phyloP scores from a whole-genome alignment of 495 filamentous ascomycete genomes.

The Penicillium ochrochloron region DNA sequence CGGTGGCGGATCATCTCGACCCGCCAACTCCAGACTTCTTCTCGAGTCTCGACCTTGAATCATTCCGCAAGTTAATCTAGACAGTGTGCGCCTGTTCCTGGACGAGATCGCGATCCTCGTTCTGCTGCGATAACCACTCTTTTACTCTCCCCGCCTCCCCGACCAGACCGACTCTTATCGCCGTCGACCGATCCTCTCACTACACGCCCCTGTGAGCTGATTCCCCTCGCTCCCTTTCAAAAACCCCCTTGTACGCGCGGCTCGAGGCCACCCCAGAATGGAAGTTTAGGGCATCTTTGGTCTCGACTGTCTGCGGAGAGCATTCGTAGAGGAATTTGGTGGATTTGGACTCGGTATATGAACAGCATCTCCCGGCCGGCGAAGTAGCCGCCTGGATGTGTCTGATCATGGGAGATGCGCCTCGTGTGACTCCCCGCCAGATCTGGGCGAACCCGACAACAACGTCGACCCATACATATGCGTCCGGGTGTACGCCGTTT shows the following conservation, averaged over 20 bases:
- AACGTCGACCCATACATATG: constrained; percentile 41
- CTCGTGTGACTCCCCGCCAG: constrained; percentile 50
- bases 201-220: constrained; percentile 8
- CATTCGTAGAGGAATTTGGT: constrained; percentile 14
- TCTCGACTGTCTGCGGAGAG: not conserved
- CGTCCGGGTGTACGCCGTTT: constrained; percentile 62
- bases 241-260: constrained; percentile 21
- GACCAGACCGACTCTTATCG: not conserved
- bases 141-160: not conserved
- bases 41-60: constrained; percentile 15
- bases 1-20: constrained; percentile 33
- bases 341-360: constrained; percentile 29
- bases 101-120: not conserved
- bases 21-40: constrained; percentile 27
- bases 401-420: constrained; percentile 46
- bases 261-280: constrained; percentile 23
- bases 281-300: constrained; percentile 15
- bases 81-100: not conserved
- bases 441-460: constrained; percentile 58
- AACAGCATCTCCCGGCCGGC: constrained; percentile 27
- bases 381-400: constrained; percentile 25
- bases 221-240: constrained; percentile 14
- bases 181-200: not conserved
- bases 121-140: not conserved
- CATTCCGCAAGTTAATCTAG: not conserved